Evolutionary conservation across 2,329 filamentous ascomycete species (phyloP).

Genomic region (Ophiocordyceps camponoti-rufipedis): DNA sequence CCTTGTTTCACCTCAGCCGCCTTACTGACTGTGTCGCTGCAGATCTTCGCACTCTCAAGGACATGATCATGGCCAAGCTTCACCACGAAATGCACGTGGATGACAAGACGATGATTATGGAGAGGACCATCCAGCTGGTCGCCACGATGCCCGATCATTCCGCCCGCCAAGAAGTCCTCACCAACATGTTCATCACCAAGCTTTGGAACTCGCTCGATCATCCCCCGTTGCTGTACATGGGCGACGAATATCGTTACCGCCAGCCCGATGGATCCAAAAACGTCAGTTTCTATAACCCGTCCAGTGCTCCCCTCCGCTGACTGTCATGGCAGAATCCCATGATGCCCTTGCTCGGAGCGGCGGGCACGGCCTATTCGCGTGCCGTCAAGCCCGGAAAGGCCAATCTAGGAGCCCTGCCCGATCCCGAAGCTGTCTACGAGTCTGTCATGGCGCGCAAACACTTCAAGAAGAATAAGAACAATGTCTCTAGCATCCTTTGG

Average conservation of each 20-base stretch:
- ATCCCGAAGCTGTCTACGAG: constrained; percentile 45
- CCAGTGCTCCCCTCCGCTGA: too few species aligned
- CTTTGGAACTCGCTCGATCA: constrained; percentile 58
- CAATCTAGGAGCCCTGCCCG: constrained; percentile 45
- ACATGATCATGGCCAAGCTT: constrained; percentile 41
- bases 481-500: constrained; percentile 53
- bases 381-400: constrained; percentile 40
- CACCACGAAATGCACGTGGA: constrained; percentile 45
- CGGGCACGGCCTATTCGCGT: constrained; percentile 48
- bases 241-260: constrained; percentile 45
- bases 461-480: constrained; percentile 46
- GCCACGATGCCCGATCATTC: constrained; percentile 45
- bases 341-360: constrained; percentile 46
- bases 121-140: constrained; percentile 52
- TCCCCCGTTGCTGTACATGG: constrained; percentile 48
- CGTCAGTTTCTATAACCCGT: too few species aligned
- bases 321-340: constrained; percentile 33
- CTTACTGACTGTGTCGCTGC: too few species aligned
- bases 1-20: too few species aligned
- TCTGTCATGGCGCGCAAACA: constrained; percentile 33
- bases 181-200: constrained; percentile 47
- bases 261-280: constrained; percentile 55
- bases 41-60: constrained; percentile 46
- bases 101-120: constrained; percentile 65
- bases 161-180: constrained; percentile 41